Percentiles rank a stretch among this genome's conserved stretches.
Evolutionary conservation across 108 stramenopile genomes (phyloP).

Genomic region (Skeletonema tropicum): DNA sequence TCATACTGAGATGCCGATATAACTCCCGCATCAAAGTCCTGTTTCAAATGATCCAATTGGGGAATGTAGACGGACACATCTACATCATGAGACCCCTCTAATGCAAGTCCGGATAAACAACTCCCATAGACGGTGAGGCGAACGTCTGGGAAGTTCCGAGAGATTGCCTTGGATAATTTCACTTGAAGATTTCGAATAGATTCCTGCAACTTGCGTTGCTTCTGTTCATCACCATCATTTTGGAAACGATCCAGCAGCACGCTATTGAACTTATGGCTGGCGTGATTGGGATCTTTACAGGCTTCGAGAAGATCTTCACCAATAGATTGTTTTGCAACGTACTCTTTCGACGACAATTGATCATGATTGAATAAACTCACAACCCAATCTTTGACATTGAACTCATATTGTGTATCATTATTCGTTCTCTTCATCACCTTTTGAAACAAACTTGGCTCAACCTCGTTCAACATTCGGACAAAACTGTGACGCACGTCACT

Average conservation of each 20-base stretch:
- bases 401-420: conserved; percentile 16
- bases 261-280: conserved; percentile 13
- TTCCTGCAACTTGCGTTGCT: conserved; percentile 19
- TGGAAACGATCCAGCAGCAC: conserved; percentile 28
- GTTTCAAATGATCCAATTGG: conserved; percentile 39
- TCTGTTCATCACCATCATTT: conserved; percentile 12
- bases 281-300: conserved; percentile 3
- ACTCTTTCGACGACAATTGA: conserved; percentile 9
- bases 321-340: conserved; percentile 22
- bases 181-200: conserved; percentile 24
- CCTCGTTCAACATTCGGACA: conserved; percentile 19
- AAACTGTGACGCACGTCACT: conserved; percentile 7
- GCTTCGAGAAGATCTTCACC: conserved; percentile 4
- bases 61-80: conserved; percentile 69
- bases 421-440: conserved; percentile 13
- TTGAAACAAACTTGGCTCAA: conserved; percentile 5
- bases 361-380: conserved; percentile 23
- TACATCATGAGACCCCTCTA: conserved; percentile 76
- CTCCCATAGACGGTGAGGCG: conserved; percentile 73
- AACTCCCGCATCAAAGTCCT: conserved; percentile 53
- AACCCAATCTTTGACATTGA: conserved; percentile 22
- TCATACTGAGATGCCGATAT: conserved; percentile 54
- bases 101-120: conserved; percentile 68
- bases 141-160: conserved; percentile 18
- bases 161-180: conserved; percentile 33